These are phyloP conservation scores for Hysterangium stoloniferum DNA, from an alignment of 768 basidiomycete genomes.

Conservation along the genomic window DNA sequence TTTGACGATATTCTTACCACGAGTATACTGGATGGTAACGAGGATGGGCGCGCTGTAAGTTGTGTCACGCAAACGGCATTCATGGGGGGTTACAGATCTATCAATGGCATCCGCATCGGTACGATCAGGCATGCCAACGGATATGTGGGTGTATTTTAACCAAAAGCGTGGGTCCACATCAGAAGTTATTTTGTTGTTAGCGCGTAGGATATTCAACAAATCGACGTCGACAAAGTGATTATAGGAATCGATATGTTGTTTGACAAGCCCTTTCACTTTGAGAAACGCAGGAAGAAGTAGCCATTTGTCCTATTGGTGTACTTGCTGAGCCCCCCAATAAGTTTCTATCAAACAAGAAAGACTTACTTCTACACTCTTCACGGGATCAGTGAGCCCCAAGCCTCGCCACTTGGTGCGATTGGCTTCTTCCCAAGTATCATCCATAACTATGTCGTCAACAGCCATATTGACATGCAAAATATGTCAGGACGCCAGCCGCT, in stretches of 20 bases:
- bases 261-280: slow-evolving; percentile 96
- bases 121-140: slow-evolving; percentile 86
- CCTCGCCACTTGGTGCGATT: slow-evolving; percentile 62
- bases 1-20: slow-evolving; percentile 83
- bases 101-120: slow-evolving; percentile 75
- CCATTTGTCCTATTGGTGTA: slow-evolving; percentile 95
- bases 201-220: slow-evolving; percentile 92
- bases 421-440: slow-evolving; percentile 52
- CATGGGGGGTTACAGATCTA: slow-evolving; percentile 87
- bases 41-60: slow-evolving; percentile 91
- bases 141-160: slow-evolving; percentile 94
- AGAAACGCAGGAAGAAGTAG: slow-evolving; percentile 92
- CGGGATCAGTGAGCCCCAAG: slow-evolving; percentile 76
- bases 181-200: slow-evolving; percentile 89
- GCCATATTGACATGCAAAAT: background rate
- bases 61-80: slow-evolving; percentile 92
- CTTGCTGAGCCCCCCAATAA: slow-evolving; percentile 11
- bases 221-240: slow-evolving; percentile 98
- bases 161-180: slow-evolving; percentile 96
- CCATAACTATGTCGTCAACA: slow-evolving; percentile 18
- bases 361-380: slow-evolving; percentile 84
- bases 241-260: slow-evolving; percentile 98
- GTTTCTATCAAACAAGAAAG: background rate
- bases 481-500: too few species aligned
- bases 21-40: slow-evolving; percentile 92